Conservation (phyloP, 2,329 filamentous ascomycete species). For the Neospermospora avenae region DNA sequence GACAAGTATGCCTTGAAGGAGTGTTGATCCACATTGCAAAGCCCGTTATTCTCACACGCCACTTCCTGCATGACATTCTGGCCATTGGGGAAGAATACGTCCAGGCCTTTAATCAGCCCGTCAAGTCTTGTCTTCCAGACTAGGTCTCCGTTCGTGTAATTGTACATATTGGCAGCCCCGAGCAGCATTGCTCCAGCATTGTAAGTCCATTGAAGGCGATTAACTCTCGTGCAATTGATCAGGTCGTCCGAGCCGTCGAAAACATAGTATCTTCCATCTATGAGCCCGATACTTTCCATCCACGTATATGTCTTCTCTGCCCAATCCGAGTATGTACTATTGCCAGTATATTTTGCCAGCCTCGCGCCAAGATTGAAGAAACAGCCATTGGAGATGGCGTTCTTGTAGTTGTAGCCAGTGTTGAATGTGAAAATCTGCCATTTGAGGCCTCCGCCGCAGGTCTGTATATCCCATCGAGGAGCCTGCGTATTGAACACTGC, state of each 20-base stretch:
- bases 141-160: slow-evolving; percentile 48
- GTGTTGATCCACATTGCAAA: slow-evolving; percentile 60
- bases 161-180: slow-evolving; percentile 67
- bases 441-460: slow-evolving; percentile 72
- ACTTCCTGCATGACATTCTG: slow-evolving; percentile 59
- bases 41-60: slow-evolving; percentile 59
- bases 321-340: slow-evolving; percentile 75
- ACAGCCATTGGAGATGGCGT: slow-evolving; percentile 59
- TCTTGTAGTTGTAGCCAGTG: slow-evolving; percentile 76
- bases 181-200: slow-evolving; percentile 65
- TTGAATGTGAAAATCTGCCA: slow-evolving; percentile 89
- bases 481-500: slow-evolving; percentile 80
- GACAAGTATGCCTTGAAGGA: slow-evolving; percentile 63
- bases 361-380: slow-evolving; percentile 64
- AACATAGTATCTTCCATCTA: slow-evolving; percentile 57
- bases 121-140: slow-evolving; percentile 58
- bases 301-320: slow-evolving; percentile 71
- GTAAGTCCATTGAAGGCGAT: slow-evolving; percentile 65
- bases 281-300: slow-evolving; percentile 55
- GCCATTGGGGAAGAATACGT: slow-evolving; percentile 54
- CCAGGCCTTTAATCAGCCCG: slow-evolving; percentile 51
- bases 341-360: slow-evolving; percentile 73
- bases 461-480: slow-evolving; percentile 64
- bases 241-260: slow-evolving; percentile 59
- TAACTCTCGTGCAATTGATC: slow-evolving; percentile 55